These are phyloP conservation scores for Colletotrichum liriopes DNA, from an alignment of 2,329 filamentous ascomycete genomes.

Conservation along the genomic window DNA sequence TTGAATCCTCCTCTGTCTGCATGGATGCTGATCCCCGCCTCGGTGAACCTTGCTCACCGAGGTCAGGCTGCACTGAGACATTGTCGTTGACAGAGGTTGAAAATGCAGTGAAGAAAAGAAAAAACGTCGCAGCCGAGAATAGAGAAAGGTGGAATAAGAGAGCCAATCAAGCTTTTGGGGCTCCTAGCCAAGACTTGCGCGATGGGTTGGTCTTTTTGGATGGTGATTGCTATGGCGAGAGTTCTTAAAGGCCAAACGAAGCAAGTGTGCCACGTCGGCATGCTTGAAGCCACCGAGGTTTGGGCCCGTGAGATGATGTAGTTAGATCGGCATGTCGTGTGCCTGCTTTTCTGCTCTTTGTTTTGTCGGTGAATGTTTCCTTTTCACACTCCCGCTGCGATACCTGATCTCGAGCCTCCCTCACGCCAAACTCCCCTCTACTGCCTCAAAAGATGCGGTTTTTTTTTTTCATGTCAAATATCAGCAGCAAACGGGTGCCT, in stretches of 20 bases:
- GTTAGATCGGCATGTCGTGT: neutral
- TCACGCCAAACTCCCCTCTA: too few species aligned
- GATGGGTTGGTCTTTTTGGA: neutral
- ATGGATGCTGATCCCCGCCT: conserved; percentile 34
- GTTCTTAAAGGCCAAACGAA: too few species aligned
- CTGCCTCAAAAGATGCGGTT: too few species aligned
- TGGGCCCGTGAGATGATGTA: neutral
- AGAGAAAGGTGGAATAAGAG: neutral
- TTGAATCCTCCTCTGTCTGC: conserved; percentile 29
- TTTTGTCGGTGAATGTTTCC: too few species aligned
- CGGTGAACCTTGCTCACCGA: conserved; percentile 25
- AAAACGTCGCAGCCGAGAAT: neutral
- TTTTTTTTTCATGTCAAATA: too few species aligned
- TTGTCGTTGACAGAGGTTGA: neutral
- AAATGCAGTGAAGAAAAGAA: neutral
- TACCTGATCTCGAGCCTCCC: too few species aligned
- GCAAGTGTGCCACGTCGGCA: neutral
- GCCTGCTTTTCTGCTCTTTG: too few species aligned
- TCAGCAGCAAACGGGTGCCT: too few species aligned
- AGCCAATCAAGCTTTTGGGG: neutral
- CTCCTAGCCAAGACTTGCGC: neutral
- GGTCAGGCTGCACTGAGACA: neutral
- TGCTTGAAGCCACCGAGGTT: neutral
- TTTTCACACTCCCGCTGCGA: too few species aligned
- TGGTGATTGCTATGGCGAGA: neutral